Conservation (phyloP, 352 stramenopile species). For the Globisporangium mamillatum region DNA sequence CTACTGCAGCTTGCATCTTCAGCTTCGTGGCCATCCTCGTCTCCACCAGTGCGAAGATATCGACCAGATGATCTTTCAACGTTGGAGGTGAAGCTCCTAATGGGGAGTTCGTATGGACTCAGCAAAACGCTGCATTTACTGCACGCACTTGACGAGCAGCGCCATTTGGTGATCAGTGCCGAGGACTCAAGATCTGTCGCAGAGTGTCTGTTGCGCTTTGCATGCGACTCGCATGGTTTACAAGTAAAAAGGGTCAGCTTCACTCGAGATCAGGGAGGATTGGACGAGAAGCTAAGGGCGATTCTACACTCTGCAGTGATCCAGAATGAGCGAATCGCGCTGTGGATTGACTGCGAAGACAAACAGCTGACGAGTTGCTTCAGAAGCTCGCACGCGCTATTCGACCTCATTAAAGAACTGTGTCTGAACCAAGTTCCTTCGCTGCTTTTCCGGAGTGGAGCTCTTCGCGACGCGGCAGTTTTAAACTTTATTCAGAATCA, state of each 20-base stretch:
- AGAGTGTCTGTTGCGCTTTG: conserved; percentile 32
- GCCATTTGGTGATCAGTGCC: conserved; percentile 29
- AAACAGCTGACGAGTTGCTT: not conserved
- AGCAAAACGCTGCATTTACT: conserved; percentile 34
- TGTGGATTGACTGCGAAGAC: conserved; percentile 27
- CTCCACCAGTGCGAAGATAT: not conserved
- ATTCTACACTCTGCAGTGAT: conserved; percentile 26
- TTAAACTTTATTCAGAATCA: conserved; percentile 36
- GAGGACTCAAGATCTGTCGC: conserved; percentile 12
- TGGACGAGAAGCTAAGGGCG: conserved; percentile 13
- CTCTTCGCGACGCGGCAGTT: conserved; percentile 34
- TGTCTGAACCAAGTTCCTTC: conserved; percentile 34
- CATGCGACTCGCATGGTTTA: conserved; percentile 36
- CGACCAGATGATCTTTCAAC: conserved; percentile 2
- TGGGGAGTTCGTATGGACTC: conserved; percentile 34
- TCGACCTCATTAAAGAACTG: conserved; percentile 32
- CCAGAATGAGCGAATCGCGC: conserved; percentile 32
- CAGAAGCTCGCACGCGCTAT: conserved; percentile 10
- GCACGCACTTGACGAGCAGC: conserved; percentile 30
- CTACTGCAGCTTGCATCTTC: conserved; percentile 14
- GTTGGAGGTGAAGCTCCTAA: conserved; percentile 20
- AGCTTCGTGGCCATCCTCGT: conserved; percentile 8
- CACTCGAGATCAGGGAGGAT: not conserved
- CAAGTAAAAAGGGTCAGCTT: conserved; percentile 25
- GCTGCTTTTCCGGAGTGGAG: conserved; percentile 26